Conservation (phyloP, 2,329 filamentous ascomycete species). For the Cercospora sp. region DNA sequence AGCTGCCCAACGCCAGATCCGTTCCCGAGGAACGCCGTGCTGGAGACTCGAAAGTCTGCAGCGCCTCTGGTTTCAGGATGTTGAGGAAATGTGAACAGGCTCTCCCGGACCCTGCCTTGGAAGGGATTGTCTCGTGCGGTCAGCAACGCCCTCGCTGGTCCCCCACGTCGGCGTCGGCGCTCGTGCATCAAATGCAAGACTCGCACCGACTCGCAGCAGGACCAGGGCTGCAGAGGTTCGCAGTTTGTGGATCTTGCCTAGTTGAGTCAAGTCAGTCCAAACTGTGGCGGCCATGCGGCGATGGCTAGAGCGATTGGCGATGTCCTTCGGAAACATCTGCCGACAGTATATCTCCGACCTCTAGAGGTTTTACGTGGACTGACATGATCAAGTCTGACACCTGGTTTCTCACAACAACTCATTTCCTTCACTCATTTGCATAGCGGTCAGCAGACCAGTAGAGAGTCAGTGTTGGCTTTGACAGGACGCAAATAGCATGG, state of each 20-base stretch:
- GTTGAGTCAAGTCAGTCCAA: neutral
- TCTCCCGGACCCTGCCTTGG: neutral
- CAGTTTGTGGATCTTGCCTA: neutral
- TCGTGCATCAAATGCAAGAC: neutral
- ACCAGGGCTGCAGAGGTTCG: neutral
- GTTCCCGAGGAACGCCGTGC: neutral
- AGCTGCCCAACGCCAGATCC: slow-evolving; percentile 3
- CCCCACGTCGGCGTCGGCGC: neutral
- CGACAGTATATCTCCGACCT: neutral
- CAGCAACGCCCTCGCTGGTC: neutral
- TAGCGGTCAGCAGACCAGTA: neutral
- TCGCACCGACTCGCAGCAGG: neutral
- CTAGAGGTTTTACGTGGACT: neutral
- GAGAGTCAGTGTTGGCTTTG: neutral
- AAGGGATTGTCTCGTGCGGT: neutral
- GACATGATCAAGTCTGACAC: neutral
- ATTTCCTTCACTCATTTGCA: neutral
- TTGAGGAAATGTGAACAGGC: neutral
- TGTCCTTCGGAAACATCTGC: neutral
- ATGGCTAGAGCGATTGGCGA: neutral
- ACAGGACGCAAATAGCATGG: neutral
- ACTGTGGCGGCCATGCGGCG: neutral
- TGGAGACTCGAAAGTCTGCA: neutral
- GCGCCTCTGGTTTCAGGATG: slow-evolving; percentile 3
- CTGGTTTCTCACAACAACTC: neutral